Conservation (phyloP, 1,284 basidiomycete species). For the Naganishia liquefaciens region DNA sequence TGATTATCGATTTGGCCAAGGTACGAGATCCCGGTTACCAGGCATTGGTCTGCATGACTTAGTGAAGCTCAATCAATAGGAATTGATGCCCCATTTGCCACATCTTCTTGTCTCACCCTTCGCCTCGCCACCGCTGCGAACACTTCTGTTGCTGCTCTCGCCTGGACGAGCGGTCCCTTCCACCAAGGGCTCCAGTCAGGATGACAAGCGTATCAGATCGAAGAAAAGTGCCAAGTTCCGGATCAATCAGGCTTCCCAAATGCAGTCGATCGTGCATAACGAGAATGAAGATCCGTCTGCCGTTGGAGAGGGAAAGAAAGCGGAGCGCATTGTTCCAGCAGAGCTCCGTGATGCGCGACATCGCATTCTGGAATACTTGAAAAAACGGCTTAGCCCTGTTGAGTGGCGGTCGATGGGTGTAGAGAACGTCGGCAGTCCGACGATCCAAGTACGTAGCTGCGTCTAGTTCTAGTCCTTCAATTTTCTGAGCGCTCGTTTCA, state of each 20-base stretch:
- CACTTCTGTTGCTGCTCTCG: constrained; percentile 71
- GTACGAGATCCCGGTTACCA: constrained; percentile 55
- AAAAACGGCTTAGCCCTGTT: constrained; percentile 63
- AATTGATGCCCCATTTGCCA: constrained; percentile 66
- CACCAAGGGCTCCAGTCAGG: constrained; percentile 37
- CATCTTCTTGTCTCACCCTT: constrained; percentile 76
- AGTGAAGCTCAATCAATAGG: constrained; percentile 56
- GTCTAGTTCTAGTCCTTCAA: constrained; percentile 11
- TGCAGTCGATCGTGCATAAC: constrained; percentile 51
- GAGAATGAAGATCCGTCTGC: constrained; percentile 37
- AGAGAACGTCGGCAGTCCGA: constrained; percentile 76
- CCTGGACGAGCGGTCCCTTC: constrained; percentile 50
- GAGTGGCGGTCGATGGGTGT: constrained; percentile 80
- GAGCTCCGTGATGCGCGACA: constrained; percentile 61
- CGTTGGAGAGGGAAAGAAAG: constrained; percentile 43
- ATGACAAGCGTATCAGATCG: constrained; percentile 45
- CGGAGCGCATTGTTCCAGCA: constrained; percentile 54
- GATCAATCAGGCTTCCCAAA: constrained; percentile 47
- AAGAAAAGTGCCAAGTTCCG: constrained; percentile 52
- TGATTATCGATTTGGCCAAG: constrained; percentile 66
- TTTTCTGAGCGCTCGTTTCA: not conserved
- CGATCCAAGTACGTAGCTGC: constrained; percentile 64
- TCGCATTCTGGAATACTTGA: constrained; percentile 61
- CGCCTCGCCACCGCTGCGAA: constrained; percentile 81
- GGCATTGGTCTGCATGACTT: constrained; percentile 28